Evolutionary conservation across 2,329 filamentous ascomycete species (phyloP).

Genomic region (Oidium heveae): DNA sequence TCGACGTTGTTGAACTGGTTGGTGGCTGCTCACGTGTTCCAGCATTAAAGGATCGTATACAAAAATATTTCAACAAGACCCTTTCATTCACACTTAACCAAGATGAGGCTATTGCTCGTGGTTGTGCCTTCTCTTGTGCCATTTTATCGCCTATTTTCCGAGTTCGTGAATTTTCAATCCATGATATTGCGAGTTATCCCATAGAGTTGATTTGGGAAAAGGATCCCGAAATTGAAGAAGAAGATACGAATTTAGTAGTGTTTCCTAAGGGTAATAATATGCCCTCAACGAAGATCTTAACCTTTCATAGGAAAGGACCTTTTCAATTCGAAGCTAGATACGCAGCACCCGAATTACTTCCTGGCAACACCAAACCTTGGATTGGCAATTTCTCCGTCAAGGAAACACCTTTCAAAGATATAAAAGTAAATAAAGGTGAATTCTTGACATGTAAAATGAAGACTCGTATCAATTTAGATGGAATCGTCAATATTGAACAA

Average conservation of each 20-base stretch:
- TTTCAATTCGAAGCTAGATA: conserved; percentile 95
- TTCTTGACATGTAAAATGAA: conserved; percentile 99
- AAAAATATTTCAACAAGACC: conserved; percentile 72
- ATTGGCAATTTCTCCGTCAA: conserved; percentile 83
- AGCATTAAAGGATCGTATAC: conserved; percentile 69
- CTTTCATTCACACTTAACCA: conserved; percentile 96
- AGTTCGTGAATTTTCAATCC: conserved; percentile 89
- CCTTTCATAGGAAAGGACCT: conserved; percentile 94
- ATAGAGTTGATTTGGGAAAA: conserved; percentile 99
- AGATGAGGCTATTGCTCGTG: conserved; percentile 87
- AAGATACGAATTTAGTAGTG: conserved; percentile 89
- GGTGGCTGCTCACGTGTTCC: conserved; percentile 90
- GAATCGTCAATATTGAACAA: conserved; percentile 84
- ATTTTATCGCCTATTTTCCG: conserved; percentile 95
- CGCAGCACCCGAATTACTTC: conserved; percentile 60
- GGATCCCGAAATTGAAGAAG: conserved; percentile 89
- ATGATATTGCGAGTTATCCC: conserved; percentile 94
- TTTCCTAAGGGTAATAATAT: conserved; percentile 95
- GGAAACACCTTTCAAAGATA: conserved; percentile 34
- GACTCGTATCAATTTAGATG: conserved; percentile 87
- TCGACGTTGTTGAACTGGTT: conserved; percentile 79
- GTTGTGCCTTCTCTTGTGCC: conserved; percentile 91
- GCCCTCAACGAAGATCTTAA: conserved; percentile 96
- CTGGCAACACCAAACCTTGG: conserved; percentile 79
- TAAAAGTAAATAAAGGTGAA: conserved; percentile 80